Conservation (phyloP, 495 filamentous ascomycete species). For the Tuber magnatum region DNA sequence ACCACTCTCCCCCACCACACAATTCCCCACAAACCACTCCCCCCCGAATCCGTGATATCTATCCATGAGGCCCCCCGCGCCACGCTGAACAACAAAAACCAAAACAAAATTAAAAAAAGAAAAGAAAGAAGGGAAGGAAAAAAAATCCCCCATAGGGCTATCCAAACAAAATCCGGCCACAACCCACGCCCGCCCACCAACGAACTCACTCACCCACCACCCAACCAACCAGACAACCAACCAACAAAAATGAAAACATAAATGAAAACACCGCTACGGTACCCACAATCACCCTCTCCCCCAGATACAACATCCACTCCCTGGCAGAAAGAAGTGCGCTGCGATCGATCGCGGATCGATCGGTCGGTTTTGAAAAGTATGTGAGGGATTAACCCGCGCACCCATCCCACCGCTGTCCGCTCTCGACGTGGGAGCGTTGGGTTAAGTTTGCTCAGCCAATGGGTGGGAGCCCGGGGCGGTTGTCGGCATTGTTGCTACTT, state of each 20-base stretch:
- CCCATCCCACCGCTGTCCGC: not conserved
- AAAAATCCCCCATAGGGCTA: not conserved
- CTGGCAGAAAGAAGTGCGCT: not conserved
- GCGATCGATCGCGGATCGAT: conserved; percentile 5
- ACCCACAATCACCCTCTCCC: not conserved
- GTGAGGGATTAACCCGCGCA: conserved; percentile 1
- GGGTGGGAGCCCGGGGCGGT: too few relatives aligned
- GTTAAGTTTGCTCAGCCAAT: not conserved
- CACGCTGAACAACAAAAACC: not conserved
- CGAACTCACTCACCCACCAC: not conserved
- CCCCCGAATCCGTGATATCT: not conserved
- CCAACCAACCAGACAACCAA: not conserved
- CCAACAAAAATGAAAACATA: not conserved
- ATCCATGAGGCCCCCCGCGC: not conserved
- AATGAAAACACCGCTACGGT: not conserved
- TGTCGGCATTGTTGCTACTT: not conserved
- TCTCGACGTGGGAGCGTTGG: not conserved
- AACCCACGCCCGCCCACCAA: not conserved
- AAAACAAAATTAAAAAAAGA: not conserved
- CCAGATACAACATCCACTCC: not conserved
- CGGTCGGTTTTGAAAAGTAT: not conserved
- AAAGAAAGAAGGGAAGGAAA: not conserved
- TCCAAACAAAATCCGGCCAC: not conserved
- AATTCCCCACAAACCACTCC: not conserved
- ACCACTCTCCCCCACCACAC: not conserved